phyloP scores from a whole-genome alignment of 2,329 filamentous ascomycete species.

The Penicillium sp. region DNA sequence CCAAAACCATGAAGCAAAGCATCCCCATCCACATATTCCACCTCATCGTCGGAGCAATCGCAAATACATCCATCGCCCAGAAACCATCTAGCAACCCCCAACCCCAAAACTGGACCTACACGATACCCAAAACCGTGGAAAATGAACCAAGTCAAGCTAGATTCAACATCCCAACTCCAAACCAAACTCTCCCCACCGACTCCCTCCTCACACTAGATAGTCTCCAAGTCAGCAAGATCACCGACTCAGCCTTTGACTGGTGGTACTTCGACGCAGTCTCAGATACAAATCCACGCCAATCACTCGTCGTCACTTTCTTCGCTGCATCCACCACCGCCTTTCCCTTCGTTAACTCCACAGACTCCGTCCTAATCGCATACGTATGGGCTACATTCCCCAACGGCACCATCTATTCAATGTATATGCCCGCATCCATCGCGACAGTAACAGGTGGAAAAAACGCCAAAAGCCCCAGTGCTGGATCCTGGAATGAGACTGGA shows the following conservation, averaged over 20 bases:
- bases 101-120: conserved; percentile 1
- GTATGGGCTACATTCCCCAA: conserved; percentile 26
- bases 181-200: conserved; percentile 1
- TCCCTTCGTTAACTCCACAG: conserved; percentile 25
- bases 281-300: conserved; percentile 18
- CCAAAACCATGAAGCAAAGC: too few species aligned
- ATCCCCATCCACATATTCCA: too few species aligned
- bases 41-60: too few species aligned
- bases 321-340: conserved; percentile 31
- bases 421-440: conserved; percentile 14
- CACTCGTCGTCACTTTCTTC: conserved; percentile 33
- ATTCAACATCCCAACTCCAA: conserved; percentile 10
- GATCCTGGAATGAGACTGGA: conserved; percentile 9
- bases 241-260: conserved; percentile 34
- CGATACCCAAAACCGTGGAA: conserved; percentile 9
- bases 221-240: conserved; percentile 26
- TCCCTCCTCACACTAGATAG: conserved; percentile 19
- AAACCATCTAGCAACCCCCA: not conserved
- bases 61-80: too few species aligned
- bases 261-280: conserved; percentile 41
- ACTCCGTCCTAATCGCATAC: conserved; percentile 21
- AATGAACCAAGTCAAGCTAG: conserved; percentile 7
- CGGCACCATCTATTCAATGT: conserved; percentile 16
- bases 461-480: conserved; percentile 1
- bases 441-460: conserved; percentile 4